Conservation (phyloP, 2,329 filamentous ascomycete genomes). For the Talaromyces amestolkiae region DNA sequence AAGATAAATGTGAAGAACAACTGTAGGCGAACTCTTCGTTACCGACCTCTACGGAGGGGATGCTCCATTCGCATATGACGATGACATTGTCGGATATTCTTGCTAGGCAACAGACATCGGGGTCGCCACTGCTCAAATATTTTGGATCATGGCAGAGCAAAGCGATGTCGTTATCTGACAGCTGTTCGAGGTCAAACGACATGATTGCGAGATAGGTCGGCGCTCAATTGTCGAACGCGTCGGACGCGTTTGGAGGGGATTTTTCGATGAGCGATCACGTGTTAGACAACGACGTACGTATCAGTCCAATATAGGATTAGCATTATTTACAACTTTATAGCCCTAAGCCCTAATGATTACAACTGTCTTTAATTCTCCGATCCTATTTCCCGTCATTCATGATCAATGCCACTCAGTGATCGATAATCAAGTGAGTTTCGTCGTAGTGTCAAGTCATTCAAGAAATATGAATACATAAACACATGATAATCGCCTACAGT, state of each 20-base stretch:
- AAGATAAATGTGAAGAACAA: neutral
- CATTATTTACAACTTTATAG: neutral
- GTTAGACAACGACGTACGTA: neutral
- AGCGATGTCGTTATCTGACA: neutral
- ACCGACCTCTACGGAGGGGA: constrained; percentile 4
- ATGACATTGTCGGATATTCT: constrained; percentile 1
- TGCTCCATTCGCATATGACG: constrained; percentile 8
- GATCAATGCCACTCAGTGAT: neutral
- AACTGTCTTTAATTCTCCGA: neutral
- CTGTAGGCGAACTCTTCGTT: neutral
- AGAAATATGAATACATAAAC: too few species aligned
- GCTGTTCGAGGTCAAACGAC: neutral
- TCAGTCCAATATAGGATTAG: neutral
- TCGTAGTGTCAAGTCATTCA: neutral
- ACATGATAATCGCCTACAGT: too few species aligned
- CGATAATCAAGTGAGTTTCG: neutral
- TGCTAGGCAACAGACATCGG: neutral
- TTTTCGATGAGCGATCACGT: neutral
- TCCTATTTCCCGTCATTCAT: neutral
- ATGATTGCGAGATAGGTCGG: neutral
- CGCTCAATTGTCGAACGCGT: neutral
- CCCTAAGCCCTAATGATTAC: neutral
- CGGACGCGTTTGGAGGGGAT: too few species aligned
- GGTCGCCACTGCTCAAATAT: neutral
- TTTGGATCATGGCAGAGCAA: neutral